Percentiles rank a stretch among this genome's conserved stretches.
Evolutionary conservation across 108 stramenopile species (phyloP).

Genomic region (Nitzschia putrida): DNA sequence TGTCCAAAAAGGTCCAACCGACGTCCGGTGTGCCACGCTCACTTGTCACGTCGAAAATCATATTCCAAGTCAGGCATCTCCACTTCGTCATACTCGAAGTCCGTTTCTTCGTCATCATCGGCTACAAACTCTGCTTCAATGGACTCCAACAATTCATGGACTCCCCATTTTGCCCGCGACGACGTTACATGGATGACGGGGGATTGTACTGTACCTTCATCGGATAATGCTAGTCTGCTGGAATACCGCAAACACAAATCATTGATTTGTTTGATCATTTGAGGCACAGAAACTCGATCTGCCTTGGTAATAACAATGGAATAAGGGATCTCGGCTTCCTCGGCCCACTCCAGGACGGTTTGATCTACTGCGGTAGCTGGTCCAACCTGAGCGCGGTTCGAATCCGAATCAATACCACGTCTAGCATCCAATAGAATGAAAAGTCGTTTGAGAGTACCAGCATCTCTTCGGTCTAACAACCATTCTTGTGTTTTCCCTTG

Average conservation of each 20-base stretch:
- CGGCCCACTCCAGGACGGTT: slow-evolving; percentile 80
- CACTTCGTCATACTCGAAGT: not conserved
- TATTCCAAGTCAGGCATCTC: not conserved
- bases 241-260: slow-evolving; percentile 78
- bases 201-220: slow-evolving; percentile 9
- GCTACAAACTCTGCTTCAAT: slow-evolving; percentile 56
- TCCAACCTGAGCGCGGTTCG: not conserved
- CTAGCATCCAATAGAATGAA: slow-evolving; percentile 82
- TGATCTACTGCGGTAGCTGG: slow-evolving; percentile 43
- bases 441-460: slow-evolving; percentile 50
- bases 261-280: slow-evolving; percentile 65
- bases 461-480: slow-evolving; percentile 50
- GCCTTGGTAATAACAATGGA: slow-evolving; percentile 81
- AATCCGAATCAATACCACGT: slow-evolving; percentile 33
- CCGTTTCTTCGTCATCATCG: slow-evolving; percentile 17
- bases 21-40: too few relatives aligned
- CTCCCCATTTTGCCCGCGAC: slow-evolving; percentile 38
- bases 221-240: slow-evolving; percentile 14
- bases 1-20: too few relatives aligned
- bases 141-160: slow-evolving; percentile 44
- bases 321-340: slow-evolving; percentile 78
- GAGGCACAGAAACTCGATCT: slow-evolving; percentile 49
- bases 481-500: slow-evolving; percentile 78
- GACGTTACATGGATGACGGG: slow-evolving; percentile 67
- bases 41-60: too few relatives aligned